These are phyloP conservation scores for Chrysoporthe austroafricana DNA, from an alignment of 2,329 filamentous ascomycete species.

Conservation along the genomic window DNA sequence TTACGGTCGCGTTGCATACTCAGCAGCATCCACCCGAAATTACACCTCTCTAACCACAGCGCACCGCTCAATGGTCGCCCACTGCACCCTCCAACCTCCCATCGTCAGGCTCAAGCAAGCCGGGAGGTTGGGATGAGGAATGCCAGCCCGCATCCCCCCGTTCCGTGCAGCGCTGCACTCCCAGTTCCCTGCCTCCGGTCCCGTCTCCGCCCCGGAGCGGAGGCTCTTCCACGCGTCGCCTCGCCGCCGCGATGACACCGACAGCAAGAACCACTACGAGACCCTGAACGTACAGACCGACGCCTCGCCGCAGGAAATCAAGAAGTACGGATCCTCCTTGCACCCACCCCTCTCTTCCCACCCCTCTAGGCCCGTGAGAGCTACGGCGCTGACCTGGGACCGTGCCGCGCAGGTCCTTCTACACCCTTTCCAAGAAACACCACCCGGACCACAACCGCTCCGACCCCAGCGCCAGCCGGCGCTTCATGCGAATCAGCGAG, in stretches of 20 bases:
- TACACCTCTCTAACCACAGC: no score
- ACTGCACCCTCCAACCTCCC: neutral
- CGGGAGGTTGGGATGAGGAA: conserved; percentile 61
- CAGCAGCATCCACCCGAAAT: neutral
- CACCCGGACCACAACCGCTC: conserved; percentile 89
- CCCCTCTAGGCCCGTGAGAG: neutral
- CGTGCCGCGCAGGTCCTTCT: conserved; percentile 67
- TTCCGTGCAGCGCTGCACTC: conserved; percentile 36
- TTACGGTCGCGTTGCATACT: neutral
- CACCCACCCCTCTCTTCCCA: conserved; percentile 11
- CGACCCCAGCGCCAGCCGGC: conserved; percentile 71
- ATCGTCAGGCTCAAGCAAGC: conserved; percentile 19
- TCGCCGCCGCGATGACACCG: conserved; percentile 35
- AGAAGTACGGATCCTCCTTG: conserved; percentile 61
- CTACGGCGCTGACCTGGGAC: neutral
- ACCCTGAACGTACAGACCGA: conserved; percentile 71
- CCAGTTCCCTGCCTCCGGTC: conserved; percentile 15
- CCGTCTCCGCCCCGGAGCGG: conserved; percentile 13
- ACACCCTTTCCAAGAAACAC: conserved; percentile 85
- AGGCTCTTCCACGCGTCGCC: conserved; percentile 38
- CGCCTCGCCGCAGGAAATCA: conserved; percentile 78
- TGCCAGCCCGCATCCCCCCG: conserved; percentile 54
- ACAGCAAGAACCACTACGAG: conserved; percentile 74
- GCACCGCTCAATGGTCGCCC: neutral
- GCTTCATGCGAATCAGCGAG: conserved; percentile 83